Evolutionary conservation across 805 yeast species (phyloP), one percentile per base, ranked within the genome.

Genomic region (Kurtzmaniella cleridarum): DNA sequence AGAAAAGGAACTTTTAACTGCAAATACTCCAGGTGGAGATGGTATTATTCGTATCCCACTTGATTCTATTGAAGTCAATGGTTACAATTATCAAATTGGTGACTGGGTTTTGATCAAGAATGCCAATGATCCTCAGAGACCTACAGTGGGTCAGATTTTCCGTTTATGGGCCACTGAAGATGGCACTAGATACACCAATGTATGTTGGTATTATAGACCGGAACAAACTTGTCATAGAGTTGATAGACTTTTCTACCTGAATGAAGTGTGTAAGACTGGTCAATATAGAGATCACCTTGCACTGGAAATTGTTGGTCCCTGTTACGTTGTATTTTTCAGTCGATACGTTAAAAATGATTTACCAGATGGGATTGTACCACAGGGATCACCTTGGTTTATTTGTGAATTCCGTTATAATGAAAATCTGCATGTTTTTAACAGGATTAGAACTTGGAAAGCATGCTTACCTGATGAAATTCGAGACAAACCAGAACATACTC

Each of bases 391-490:
- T 5, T 75, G 95, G 56, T 93, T 89, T 62, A 82, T 93, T 49
- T 93, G 98, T 66, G 98, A 93, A 62, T 86, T 79, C 59, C 80
- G 98, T 54, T 93, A 90, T 64, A 91, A 91, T 57, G 97, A 91
- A 57, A 73, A 78, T 40, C 95, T 87, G 52, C 86, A 87, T 59
- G 81, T 81, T 23, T 93, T 93, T 71, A 93, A 91, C 63, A 84
- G 91, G 57, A 93, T 93, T 53, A 77, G 98, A 55, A 91, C 98
- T 2, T 93, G 98, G 98, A 91, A 88, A 62, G 97, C 97, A 5
- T 93, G 98, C 69, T 73, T 93, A 48, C 98, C 98, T 0, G 98
- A 93, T 61, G 98, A 91, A 60, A 84, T 91, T 35, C 79, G 98
- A 52, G 89, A 84, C 47, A 69, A 71, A 40, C 91, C 86, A 52